phyloP scores from a whole-genome alignment of 2,329 filamentous ascomycete species.

The Fusarium albosuccineum region DNA sequence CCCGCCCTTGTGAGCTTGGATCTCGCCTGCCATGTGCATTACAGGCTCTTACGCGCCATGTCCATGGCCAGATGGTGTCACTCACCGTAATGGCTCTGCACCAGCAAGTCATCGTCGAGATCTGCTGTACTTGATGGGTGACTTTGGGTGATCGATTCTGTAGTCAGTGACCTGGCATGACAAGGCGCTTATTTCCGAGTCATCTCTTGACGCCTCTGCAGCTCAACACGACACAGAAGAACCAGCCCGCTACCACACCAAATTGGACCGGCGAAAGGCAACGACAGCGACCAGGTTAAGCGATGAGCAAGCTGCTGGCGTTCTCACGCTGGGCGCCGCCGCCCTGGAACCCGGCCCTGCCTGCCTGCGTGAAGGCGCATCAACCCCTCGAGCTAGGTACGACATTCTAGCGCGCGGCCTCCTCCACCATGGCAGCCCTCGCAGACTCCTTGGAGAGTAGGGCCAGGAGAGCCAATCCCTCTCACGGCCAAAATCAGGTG shows the following conservation, averaged over 20 bases:
- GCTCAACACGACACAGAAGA: conserved; percentile 9
- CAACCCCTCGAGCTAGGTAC: conserved; percentile 44
- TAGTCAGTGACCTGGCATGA: background rate
- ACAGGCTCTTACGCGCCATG: background rate
- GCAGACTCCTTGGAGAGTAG: conserved; percentile 33
- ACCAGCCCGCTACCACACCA: background rate
- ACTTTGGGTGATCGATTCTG: background rate
- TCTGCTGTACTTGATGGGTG: background rate
- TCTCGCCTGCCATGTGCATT: conserved; percentile 6
- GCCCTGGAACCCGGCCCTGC: conserved; percentile 42
- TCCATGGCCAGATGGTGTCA: conserved; percentile 7
- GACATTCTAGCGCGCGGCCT: conserved; percentile 32
- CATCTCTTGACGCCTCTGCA: conserved; percentile 4
- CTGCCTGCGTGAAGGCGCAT: conserved; percentile 35
- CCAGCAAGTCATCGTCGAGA: background rate
- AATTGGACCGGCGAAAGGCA: conserved; percentile 26
- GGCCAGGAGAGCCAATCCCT: conserved; percentile 34
- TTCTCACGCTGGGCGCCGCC: conserved; percentile 26
- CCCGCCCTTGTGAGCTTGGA: background rate
- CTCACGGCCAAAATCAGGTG: conserved; percentile 30
- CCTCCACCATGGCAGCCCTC: conserved; percentile 37
- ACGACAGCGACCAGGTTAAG: conserved; percentile 21
- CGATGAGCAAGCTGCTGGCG: conserved; percentile 23
- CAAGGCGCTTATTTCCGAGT: conserved; percentile 3
- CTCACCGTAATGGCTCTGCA: conserved; percentile 1